Conservation (phyloP, 345 rosid species). For the Streptanthus diversifolius region DNA sequence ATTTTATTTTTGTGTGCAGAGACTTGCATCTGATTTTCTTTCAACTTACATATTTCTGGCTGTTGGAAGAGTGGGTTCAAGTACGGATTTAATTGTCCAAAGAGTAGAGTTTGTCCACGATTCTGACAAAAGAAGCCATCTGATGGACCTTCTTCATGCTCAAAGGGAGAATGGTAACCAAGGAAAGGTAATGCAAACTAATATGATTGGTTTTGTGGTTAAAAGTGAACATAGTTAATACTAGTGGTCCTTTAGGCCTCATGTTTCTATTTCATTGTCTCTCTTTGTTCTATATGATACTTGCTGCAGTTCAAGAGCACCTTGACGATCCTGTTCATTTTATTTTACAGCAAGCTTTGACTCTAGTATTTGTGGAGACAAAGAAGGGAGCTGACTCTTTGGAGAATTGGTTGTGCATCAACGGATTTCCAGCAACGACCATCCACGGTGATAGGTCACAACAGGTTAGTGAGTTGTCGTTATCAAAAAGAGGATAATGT, state of each 20-base stretch:
- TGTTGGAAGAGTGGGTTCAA: slow-evolving; percentile 98
- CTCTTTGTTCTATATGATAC: neutral
- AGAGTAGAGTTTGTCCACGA: slow-evolving; percentile 95
- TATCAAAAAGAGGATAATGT: neutral
- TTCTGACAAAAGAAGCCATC: slow-evolving; percentile 94
- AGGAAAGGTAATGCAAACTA: slow-evolving; percentile 57
- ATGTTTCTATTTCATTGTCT: neutral
- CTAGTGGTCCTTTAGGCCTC: neutral
- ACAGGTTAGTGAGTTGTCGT: slow-evolving; percentile 46
- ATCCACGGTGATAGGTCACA: slow-evolving; percentile 98
- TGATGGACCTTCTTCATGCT: slow-evolving; percentile 99
- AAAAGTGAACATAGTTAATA: neutral
- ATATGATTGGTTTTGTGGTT: slow-evolving; percentile 2
- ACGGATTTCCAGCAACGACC: slow-evolving; percentile 90
- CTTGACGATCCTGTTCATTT: slow-evolving; percentile 5
- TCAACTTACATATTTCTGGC: slow-evolving; percentile 79
- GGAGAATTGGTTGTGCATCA: slow-evolving; percentile 83
- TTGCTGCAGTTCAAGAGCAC: slow-evolving; percentile 6
- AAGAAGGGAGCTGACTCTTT: slow-evolving; percentile 95
- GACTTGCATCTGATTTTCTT: slow-evolving; percentile 95
- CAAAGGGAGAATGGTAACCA: slow-evolving; percentile 76
- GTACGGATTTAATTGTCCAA: slow-evolving; percentile 94
- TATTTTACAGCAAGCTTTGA: slow-evolving; percentile 79
- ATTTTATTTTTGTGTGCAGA: slow-evolving; percentile 48
- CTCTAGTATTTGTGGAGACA: slow-evolving; percentile 98